Conservation (phyloP, 2,329 filamentous ascomycete genomes). For the Chlorencoelia australis region DNA sequence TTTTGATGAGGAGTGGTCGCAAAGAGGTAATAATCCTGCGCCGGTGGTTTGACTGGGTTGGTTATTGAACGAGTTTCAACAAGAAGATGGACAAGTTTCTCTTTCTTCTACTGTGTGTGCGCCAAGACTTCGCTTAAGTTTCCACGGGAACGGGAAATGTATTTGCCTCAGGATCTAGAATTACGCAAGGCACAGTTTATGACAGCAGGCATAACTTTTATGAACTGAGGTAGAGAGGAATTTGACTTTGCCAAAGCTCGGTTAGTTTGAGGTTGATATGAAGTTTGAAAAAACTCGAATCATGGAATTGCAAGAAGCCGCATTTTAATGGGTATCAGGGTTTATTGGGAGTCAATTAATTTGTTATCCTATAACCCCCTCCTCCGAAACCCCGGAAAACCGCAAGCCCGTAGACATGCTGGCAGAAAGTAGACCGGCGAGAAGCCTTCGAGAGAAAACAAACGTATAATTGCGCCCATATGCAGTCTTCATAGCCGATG, state of each 20-base stretch:
- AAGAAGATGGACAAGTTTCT: conserved; percentile 1
- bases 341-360: conserved; percentile 8
- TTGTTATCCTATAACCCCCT: conserved; percentile 5
- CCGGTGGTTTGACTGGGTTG: conserved; percentile 23
- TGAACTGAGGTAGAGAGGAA: too few relatives aligned
- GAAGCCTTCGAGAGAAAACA: neutral
- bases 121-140: conserved; percentile 17
- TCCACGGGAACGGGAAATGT: too few relatives aligned
- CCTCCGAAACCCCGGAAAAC: conserved; percentile 7
- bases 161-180: too few relatives aligned
- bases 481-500: too few relatives aligned
- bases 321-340: too few relatives aligned
- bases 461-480: too few relatives aligned
- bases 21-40: conserved; percentile 56
- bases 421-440: conserved; percentile 7
- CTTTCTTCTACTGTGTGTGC: conserved; percentile 11
- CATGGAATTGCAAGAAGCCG: neutral
- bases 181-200: too few relatives aligned
- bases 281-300: neutral
- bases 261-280: neutral
- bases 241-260: too few relatives aligned
- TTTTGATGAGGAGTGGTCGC: conserved; percentile 52
- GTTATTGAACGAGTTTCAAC: conserved; percentile 6
- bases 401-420: conserved; percentile 18
- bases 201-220: too few relatives aligned